Evolutionary conservation across 129 eudicot species (phyloP).

Genomic region (Sambucus nigra): DNA sequence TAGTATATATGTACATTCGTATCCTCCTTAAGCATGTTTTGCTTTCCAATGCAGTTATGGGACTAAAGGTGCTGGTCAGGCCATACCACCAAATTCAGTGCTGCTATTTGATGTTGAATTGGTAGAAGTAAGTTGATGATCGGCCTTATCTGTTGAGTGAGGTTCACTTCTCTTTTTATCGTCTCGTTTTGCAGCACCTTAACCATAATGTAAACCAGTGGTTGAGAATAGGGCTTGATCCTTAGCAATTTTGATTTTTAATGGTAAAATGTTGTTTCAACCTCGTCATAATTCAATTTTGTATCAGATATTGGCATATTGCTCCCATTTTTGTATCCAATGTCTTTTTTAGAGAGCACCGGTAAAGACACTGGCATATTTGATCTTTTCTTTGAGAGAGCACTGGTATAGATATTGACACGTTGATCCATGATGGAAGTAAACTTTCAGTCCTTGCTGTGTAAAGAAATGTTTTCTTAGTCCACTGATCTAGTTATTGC

Average conservation of each 20-base stretch:
- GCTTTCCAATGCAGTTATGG: conserved; percentile 58
- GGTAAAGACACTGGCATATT: too few species aligned
- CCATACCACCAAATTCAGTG: conserved; percentile 82
- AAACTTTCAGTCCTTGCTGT: too few species aligned
- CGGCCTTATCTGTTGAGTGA: not conserved
- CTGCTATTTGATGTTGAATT: conserved; percentile 80
- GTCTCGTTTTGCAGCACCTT: too few species aligned
- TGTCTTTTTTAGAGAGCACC: too few species aligned
- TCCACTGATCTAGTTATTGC: too few species aligned
- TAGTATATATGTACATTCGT: not conserved
- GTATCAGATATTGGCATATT: too few species aligned
- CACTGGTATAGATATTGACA: too few species aligned
- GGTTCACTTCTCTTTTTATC: not conserved
- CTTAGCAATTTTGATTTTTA: not conserved
- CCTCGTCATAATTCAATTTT: too few species aligned
- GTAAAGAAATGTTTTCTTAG: too few species aligned
- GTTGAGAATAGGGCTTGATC: not conserved
- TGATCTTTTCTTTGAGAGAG: too few species aligned
- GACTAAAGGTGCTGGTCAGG: conserved; percentile 47
- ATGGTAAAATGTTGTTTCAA: not conserved
- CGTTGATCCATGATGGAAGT: too few species aligned
- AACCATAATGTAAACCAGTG: not conserved
- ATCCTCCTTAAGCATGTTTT: not conserved
- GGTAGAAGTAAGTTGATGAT: conserved; percentile 51
- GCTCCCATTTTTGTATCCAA: too few species aligned